phyloP scores from a whole-genome alignment of 805 yeast species.

The Barnettozyma californica region DNA sequence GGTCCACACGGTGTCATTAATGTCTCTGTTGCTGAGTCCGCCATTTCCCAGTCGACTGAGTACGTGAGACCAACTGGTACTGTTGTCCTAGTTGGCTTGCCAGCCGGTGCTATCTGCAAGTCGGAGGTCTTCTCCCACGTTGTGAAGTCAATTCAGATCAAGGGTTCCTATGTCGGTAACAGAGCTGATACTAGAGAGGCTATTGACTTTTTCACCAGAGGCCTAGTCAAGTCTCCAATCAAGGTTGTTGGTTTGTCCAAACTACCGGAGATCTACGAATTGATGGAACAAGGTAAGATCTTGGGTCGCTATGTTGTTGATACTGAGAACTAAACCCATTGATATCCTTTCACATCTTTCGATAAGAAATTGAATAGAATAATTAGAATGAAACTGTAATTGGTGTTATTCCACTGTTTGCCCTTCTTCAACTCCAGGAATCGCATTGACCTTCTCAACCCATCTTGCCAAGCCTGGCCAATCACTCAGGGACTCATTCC shows the following conservation, averaged over 20 bases:
- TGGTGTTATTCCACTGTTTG: constrained; percentile 4
- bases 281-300: constrained; percentile 81
- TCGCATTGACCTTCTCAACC: constrained; percentile 28
- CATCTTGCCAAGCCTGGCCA: constrained; percentile 36
- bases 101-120: constrained; percentile 69
- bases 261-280: constrained; percentile 60
- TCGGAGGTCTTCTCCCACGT: constrained; percentile 71
- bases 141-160: constrained; percentile 63
- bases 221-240: constrained; percentile 68
- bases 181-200: constrained; percentile 85
- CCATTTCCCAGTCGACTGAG: constrained; percentile 55
- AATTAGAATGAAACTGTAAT: background rate
- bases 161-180: constrained; percentile 86
- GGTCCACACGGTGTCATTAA: constrained; percentile 76
- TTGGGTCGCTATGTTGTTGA: constrained; percentile 89
- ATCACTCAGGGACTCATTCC: constrained; percentile 5
- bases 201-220: constrained; percentile 66
- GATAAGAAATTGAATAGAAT: background rate
- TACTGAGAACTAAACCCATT: constrained; percentile 44
- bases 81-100: constrained; percentile 70
- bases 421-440: constrained; percentile 25
- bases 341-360: constrained; percentile 25
- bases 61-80: constrained; percentile 66
- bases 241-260: constrained; percentile 71
- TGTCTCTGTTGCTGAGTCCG: constrained; percentile 67